Percentiles rank a stretch among this genome's conserved stretches.
phyloP scores from a whole-genome alignment of 441 rosid genomes.

The Jatropha multifida region DNA sequence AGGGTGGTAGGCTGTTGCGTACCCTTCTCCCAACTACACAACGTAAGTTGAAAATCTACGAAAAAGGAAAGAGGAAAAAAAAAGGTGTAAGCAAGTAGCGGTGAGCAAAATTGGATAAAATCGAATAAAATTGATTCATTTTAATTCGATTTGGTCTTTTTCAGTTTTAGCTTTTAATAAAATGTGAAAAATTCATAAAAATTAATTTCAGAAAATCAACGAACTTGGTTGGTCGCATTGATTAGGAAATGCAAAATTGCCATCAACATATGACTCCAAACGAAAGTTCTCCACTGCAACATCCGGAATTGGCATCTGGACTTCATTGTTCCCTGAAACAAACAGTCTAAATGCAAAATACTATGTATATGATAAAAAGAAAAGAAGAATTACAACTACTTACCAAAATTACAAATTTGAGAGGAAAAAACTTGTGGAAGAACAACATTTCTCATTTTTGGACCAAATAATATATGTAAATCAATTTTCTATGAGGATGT shows the following conservation, averaged over 20 bases:
- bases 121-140: too few relatives aligned
- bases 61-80: conserved; percentile 4
- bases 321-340: conserved; percentile 42
- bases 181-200: neutral
- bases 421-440: conserved; percentile 29
- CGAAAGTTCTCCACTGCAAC: conserved; percentile 32
- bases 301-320: conserved; percentile 35
- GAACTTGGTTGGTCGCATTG: conserved; percentile 38
- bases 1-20: conserved; percentile 24
- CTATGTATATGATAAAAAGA: neutral
- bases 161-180: too few relatives aligned
- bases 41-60: conserved; percentile 30
- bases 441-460: conserved; percentile 43
- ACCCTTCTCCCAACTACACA: conserved; percentile 23
- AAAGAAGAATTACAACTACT: neutral
- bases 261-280: conserved; percentile 28
- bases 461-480: neutral
- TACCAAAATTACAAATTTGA: conserved; percentile 36
- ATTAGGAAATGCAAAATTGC: conserved; percentile 26
- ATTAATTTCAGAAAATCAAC: neutral
- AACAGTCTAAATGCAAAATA: neutral
- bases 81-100: neutral
- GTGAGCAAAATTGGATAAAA: too few relatives aligned
- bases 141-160: too few relatives aligned
- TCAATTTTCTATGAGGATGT: neutral